These are phyloP conservation scores for Hortiboletus rubellus DNA, from an alignment of 1,284 basidiomycete species.

Conservation along the genomic window DNA sequence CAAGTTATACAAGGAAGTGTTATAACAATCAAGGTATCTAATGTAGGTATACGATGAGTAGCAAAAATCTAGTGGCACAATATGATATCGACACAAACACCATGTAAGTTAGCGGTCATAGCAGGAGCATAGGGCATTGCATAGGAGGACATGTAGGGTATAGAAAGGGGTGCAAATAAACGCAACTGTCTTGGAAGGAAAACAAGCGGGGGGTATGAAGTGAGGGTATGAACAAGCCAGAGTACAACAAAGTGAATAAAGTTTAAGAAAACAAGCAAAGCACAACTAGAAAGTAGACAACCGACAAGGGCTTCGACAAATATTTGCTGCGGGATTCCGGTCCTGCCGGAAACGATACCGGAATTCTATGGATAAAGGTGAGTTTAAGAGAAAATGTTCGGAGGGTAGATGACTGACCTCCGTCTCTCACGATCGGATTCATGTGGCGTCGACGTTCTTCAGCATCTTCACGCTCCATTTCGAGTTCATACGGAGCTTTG, in stretches of 20 bases:
- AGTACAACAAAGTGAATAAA: constrained; percentile 35
- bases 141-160: constrained; percentile 27
- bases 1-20: constrained; percentile 1
- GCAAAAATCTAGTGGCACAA: constrained; percentile 27
- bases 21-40: constrained; percentile 27
- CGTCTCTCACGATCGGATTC: constrained; percentile 65
- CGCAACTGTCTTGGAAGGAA: background rate
- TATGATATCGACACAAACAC: constrained; percentile 28
- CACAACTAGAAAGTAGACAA: constrained; percentile 55
- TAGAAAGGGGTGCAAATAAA: constrained; percentile 9
- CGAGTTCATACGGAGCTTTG: constrained; percentile 63
- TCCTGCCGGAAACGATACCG: constrained; percentile 58
- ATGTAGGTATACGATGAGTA: constrained; percentile 22
- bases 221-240: constrained; percentile 22
- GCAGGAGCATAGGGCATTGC: constrained; percentile 19
- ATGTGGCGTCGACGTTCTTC: constrained; percentile 46
- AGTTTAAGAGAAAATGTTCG: constrained; percentile 8
- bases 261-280: constrained; percentile 10
- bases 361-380: constrained; percentile 43
- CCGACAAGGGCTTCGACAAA: constrained; percentile 37
- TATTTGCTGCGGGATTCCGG: constrained; percentile 40
- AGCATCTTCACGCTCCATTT: constrained; percentile 62
- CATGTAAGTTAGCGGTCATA: constrained; percentile 13
- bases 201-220: constrained; percentile 20
- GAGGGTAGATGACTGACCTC: constrained; percentile 40